Evolutionary conservation across 2,329 filamentous ascomycete species (phyloP).

Genomic region (Dothiorella sarmentorum): DNA sequence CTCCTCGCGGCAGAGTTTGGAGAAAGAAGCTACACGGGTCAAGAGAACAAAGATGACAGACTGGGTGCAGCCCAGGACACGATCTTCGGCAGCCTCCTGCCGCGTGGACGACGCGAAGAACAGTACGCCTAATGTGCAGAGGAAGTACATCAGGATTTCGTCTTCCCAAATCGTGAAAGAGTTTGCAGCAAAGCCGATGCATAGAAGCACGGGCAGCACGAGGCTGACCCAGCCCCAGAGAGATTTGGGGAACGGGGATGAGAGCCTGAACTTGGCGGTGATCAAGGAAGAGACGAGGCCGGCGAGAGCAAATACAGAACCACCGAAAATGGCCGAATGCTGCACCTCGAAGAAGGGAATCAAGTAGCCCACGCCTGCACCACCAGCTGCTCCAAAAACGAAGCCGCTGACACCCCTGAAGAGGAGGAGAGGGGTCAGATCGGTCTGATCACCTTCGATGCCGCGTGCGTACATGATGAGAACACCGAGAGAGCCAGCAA

Average conservation of each 20-base stretch:
- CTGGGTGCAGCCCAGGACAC: constrained; percentile 77
- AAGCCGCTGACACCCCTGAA: constrained; percentile 50
- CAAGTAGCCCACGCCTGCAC: constrained; percentile 45
- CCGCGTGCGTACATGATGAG: constrained; percentile 70
- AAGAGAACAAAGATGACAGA: constrained; percentile 78
- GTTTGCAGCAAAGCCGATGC: constrained; percentile 92
- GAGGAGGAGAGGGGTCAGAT: constrained; percentile 53
- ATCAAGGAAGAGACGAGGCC: constrained; percentile 42
- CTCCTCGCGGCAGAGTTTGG: constrained; percentile 91
- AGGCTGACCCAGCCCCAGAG: constrained; percentile 87
- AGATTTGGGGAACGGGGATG: constrained; percentile 62
- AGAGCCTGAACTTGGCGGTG: constrained; percentile 41
- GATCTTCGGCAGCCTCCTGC: constrained; percentile 63
- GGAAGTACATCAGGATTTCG: constrained; percentile 86
- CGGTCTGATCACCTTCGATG: constrained; percentile 51
- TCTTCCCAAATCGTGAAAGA: constrained; percentile 99
- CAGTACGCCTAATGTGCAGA: constrained; percentile 80
- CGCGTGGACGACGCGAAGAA: constrained; percentile 72
- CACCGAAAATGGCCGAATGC: constrained; percentile 41
- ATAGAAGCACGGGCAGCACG: constrained; percentile 79
- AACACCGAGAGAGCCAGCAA: constrained; percentile 64
- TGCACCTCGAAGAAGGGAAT: constrained; percentile 38
- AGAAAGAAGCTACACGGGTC: constrained; percentile 76
- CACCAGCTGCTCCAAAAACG: constrained; percentile 39
- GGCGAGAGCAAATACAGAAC: constrained; percentile 38